Conservation (phyloP, 2,329 filamentous ascomycete genomes). For the Xylaria sp. region DNA sequence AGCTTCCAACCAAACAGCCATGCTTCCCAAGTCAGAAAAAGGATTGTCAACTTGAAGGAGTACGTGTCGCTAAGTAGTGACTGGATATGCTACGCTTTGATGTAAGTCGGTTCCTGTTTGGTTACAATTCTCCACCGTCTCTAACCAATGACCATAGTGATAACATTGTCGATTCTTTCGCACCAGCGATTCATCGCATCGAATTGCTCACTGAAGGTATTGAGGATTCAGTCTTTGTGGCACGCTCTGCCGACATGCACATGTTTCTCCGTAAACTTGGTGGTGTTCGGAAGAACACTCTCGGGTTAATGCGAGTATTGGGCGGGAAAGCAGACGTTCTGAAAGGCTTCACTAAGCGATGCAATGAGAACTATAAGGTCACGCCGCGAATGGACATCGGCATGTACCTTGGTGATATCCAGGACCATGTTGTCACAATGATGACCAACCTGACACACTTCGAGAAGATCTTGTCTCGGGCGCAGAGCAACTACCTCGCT, state of each 20-base stretch:
- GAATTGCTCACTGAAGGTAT: conserved; percentile 91
- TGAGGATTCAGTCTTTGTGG: conserved; percentile 94
- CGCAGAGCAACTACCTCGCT: conserved; percentile 95
- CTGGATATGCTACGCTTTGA: conserved; percentile 99
- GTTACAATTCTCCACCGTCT: background rate
- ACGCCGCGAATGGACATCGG: conserved; percentile 97
- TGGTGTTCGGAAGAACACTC: conserved; percentile 90
- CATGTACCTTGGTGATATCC: conserved; percentile 95
- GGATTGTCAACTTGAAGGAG: conserved; percentile 92
- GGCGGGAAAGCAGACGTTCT: conserved; percentile 99
- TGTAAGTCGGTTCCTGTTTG: conserved; percentile 65
- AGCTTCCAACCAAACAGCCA: conserved; percentile 90
- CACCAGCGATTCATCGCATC: conserved; percentile 85
- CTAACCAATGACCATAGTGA: conserved; percentile 65
- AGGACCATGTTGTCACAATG: conserved; percentile 99
- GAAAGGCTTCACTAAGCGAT: conserved; percentile 96
- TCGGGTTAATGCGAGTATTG: conserved; percentile 90
- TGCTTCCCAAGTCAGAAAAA: conserved; percentile 86
- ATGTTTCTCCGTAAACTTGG: conserved; percentile 89
- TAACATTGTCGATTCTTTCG: conserved; percentile 96
- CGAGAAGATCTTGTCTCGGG: conserved; percentile 95
- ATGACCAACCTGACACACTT: conserved; percentile 96
- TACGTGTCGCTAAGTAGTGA: conserved; percentile 95
- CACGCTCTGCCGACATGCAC: conserved; percentile 88
- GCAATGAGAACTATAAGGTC: conserved; percentile 96